Conservation (phyloP, 352 stramenopile species). For the Paralagenidium karlingii region DNA sequence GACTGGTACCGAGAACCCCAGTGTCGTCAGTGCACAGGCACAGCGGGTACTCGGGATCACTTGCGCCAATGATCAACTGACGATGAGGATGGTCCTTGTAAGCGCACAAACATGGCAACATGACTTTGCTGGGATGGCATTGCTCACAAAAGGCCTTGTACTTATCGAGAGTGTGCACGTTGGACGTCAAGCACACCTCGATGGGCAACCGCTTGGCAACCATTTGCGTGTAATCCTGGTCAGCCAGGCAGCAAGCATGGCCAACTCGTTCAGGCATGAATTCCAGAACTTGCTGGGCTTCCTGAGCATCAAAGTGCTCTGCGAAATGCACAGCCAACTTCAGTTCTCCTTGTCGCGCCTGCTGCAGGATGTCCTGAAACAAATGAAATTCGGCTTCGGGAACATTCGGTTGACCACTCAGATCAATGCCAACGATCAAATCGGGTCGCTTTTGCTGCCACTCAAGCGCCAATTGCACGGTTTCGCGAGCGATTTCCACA, state of each 20-base stretch:
- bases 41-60: constrained; percentile 47
- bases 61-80: constrained; percentile 21
- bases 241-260: constrained; percentile 79
- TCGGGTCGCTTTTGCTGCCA: constrained; percentile 23
- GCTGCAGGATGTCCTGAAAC: constrained; percentile 68
- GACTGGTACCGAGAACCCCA: constrained; percentile 84
- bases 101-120: constrained; percentile 38
- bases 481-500: constrained; percentile 45
- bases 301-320: constrained; percentile 78
- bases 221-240: constrained; percentile 60
- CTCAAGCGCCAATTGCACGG: constrained; percentile 38
- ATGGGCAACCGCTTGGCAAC: constrained; percentile 69
- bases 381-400: constrained; percentile 72
- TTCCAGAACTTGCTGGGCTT: constrained; percentile 68
- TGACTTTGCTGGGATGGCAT: constrained; percentile 19
- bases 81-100: constrained; percentile 77
- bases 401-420: constrained; percentile 72
- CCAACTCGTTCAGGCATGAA: constrained; percentile 88
- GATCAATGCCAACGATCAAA: constrained; percentile 74
- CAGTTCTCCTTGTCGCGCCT: constrained; percentile 53
- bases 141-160: constrained; percentile 15
- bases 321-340: constrained; percentile 88
- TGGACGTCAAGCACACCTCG: constrained; percentile 90
- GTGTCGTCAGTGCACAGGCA: constrained; percentile 90
- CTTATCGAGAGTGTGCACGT: constrained; percentile 85